phyloP scores from a whole-genome alignment of 257 asterid species.

The Plantago ovata region DNA sequence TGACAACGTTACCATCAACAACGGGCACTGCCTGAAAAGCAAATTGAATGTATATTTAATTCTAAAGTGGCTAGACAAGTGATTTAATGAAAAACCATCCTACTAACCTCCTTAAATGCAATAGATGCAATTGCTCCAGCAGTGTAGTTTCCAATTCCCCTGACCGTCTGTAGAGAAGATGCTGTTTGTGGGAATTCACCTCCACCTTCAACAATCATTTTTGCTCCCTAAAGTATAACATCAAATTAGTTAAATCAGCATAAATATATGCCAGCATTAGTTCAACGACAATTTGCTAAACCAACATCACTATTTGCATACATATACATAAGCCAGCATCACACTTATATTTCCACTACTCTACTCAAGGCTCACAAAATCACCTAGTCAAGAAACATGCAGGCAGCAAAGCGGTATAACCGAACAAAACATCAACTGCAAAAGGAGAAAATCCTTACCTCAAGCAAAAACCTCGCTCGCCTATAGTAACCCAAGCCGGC shows the following conservation, averaged over 20 bases:
- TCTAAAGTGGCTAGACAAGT: slow-evolving; percentile 3
- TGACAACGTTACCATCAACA: slow-evolving; percentile 92
- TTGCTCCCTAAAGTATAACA: slow-evolving; percentile 65
- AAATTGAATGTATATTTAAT: slow-evolving; percentile 19
- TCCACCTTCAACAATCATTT: slow-evolving; percentile 78
- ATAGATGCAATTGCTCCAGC: slow-evolving; percentile 98
- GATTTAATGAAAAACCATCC: slow-evolving; percentile 9
- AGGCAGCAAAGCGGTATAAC: too few relatives aligned
- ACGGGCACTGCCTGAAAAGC: slow-evolving; percentile 78
- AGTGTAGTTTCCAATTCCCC: slow-evolving; percentile 90
- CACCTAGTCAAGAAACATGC: too few relatives aligned
- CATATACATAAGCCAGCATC: slow-evolving; percentile 7
- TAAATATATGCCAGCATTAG: too few relatives aligned
- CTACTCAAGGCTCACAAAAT: too few relatives aligned
- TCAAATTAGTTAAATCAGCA: slow-evolving; percentile 1
- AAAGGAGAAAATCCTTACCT: slow-evolving; percentile 37
- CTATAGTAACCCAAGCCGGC: slow-evolving; percentile 96
- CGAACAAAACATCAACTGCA: not conserved
- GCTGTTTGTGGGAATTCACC: slow-evolving; percentile 75
- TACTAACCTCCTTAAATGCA: slow-evolving; percentile 78
- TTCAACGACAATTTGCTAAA: not conserved
- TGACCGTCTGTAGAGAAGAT: slow-evolving; percentile 67
- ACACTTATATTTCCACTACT: not conserved
- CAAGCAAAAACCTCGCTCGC: slow-evolving; percentile 79
- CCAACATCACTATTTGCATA: not conserved